Evolutionary conservation across 495 filamentous ascomycete genomes (phyloP).

Genomic region (Polyplosphaeria fusca): DNA sequence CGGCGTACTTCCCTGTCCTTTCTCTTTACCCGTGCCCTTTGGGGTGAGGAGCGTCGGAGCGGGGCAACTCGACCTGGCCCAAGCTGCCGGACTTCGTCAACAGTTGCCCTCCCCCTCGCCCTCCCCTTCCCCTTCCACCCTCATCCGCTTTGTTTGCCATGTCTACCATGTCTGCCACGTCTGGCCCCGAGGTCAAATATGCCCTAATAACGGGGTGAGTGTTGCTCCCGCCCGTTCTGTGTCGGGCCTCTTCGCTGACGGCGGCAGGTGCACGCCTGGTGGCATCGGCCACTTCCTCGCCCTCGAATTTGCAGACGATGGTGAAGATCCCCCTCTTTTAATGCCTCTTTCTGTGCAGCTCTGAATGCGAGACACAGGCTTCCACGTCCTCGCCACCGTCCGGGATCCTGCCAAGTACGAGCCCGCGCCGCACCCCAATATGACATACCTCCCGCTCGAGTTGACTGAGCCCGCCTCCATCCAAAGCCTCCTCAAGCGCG

Average conservation of each 20-base stretch:
- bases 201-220: too few species aligned
- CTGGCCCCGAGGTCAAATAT: not conserved
- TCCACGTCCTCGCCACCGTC: constrained; percentile 58
- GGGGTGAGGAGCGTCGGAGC: too few species aligned
- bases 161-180: not conserved
- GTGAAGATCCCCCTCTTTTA: constrained; percentile 12
- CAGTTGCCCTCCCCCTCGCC: too few species aligned
- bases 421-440: constrained; percentile 48
- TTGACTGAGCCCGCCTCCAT: constrained; percentile 52
- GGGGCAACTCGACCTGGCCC: too few species aligned
- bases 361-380: constrained; percentile 24
- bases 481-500: constrained; percentile 43
- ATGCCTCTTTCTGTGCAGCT: not conserved
- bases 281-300: constrained; percentile 60
- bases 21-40: too few species aligned
- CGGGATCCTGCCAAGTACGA: constrained; percentile 48
- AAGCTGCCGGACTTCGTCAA: too few species aligned
- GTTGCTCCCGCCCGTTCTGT: too few species aligned
- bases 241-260: constrained; percentile 20
- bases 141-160: not conserved
- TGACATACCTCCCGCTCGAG: constrained; percentile 55
- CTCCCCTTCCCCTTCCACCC: too few species aligned
- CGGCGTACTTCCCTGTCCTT: too few species aligned
- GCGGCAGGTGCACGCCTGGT: constrained; percentile 51
- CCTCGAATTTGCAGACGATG: constrained; percentile 52